These are phyloP conservation scores for Penicillium cinerascens DNA, from an alignment of 495 filamentous ascomycete species.

Conservation along the genomic window DNA sequence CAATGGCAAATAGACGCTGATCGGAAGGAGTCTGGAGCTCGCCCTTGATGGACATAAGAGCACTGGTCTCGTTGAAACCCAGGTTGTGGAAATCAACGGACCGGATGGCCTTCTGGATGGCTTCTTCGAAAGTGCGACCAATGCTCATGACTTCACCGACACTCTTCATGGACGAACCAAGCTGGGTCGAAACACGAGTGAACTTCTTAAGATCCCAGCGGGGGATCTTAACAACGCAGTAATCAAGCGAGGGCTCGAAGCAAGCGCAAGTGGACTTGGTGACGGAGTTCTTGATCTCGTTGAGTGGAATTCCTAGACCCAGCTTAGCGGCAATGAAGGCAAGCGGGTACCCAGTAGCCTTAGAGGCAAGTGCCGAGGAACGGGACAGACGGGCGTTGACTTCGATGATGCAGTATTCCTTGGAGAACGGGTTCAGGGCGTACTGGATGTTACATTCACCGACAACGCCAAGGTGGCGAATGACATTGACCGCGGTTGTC, in stretches of 20 bases:
- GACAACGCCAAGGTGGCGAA: conserved; percentile 93
- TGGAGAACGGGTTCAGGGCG: conserved; percentile 91
- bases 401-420: conserved; percentile 98
- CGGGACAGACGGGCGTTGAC: conserved; percentile 97
- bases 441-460: conserved; percentile 99
- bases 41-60: conserved; percentile 91
- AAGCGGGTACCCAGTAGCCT: conserved; percentile 95
- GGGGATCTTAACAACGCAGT: conserved; percentile 98
- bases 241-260: conserved; percentile 98
- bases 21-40: conserved; percentile 97
- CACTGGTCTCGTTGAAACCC: conserved; percentile 87
- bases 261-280: conserved; percentile 96
- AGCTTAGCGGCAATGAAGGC: conserved; percentile 96
- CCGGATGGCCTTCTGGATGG: conserved; percentile 96
- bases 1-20: conserved; percentile 94
- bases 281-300: conserved; percentile 94
- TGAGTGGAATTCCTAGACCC: conserved; percentile 89
- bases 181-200: conserved; percentile 87
- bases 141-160: conserved; percentile 99
- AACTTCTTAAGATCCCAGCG: conserved; percentile 99
- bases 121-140: conserved; percentile 94
- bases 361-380: conserved; percentile 93
- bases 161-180: conserved; percentile 99
- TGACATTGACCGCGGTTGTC: conserved; percentile 97
- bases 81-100: conserved; percentile 93